Evolutionary conservation across 1,284 basidiomycete species (phyloP).

Genomic region (Chalciporus sp.): DNA sequence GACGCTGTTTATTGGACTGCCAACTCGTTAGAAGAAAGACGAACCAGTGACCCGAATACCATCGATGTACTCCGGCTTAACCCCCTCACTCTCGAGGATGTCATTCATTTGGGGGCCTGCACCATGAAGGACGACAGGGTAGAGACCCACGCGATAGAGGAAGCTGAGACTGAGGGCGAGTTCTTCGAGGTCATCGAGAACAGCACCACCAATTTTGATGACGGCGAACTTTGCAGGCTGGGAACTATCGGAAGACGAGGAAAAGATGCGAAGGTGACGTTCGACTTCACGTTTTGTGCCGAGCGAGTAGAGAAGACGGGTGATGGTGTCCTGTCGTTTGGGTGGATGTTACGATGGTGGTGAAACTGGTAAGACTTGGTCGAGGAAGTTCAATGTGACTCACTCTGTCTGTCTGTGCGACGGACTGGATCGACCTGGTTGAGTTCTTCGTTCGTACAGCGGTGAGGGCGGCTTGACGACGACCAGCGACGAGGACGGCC

Average conservation of each 20-base stretch:
- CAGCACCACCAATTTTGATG: slow-evolving; percentile 93
- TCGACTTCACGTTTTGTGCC: slow-evolving; percentile 96
- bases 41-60: slow-evolving; percentile 91
- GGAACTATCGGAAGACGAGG: slow-evolving; percentile 80
- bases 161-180: slow-evolving; percentile 92
- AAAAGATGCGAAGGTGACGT: slow-evolving; percentile 95
- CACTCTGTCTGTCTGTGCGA: slow-evolving; percentile 37
- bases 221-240: slow-evolving; percentile 91
- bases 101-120: slow-evolving; percentile 94
- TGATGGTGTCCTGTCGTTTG: slow-evolving; percentile 79
- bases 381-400: slow-evolving; percentile 10
- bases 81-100: slow-evolving; percentile 87
- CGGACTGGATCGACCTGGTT: slow-evolving; percentile 33
- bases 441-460: slow-evolving; percentile 37
- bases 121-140: slow-evolving; percentile 93
- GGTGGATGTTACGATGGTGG: not conserved
- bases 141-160: slow-evolving; percentile 90
- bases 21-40: slow-evolving; percentile 24
- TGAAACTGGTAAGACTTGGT: not conserved
- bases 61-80: slow-evolving; percentile 93
- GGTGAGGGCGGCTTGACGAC: slow-evolving; percentile 48
- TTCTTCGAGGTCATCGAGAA: slow-evolving; percentile 88
- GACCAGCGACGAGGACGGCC: slow-evolving; percentile 47
- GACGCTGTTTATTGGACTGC: not conserved
- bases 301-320: slow-evolving; percentile 91